Conservation (phyloP, 768 basidiomycete species). For the Macrolepiota fuliginosa region DNA sequence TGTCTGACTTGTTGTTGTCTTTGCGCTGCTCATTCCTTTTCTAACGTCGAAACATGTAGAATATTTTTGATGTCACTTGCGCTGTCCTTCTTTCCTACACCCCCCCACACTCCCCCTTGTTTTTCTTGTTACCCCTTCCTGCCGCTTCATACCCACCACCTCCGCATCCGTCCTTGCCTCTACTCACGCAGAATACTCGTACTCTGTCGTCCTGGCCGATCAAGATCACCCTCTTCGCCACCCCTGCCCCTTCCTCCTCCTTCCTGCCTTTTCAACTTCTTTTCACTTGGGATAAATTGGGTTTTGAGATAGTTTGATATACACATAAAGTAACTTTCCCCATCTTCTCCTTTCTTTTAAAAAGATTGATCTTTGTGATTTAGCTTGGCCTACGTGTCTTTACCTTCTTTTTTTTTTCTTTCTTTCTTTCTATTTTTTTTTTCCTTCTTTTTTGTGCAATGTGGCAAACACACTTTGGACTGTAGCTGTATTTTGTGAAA, state of each 20-base stretch:
- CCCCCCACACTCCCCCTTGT: no score
- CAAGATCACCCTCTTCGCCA: neutral
- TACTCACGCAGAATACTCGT: no score
- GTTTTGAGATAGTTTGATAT: constrained; percentile 11
- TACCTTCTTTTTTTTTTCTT: constrained; percentile 3
- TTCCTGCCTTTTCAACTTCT: constrained; percentile 1
- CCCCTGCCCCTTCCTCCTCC: neutral
- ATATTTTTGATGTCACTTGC: constrained; percentile 1
- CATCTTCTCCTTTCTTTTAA: neutral
- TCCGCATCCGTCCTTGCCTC: no score
- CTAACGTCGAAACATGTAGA: constrained; percentile 4
- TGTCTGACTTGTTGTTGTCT: neutral
- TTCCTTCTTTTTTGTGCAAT: constrained; percentile 12
- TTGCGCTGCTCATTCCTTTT: neutral
- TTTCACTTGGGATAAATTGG: constrained; percentile 13
- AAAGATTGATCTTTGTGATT: constrained; percentile 1
- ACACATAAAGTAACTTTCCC: constrained; percentile 10
- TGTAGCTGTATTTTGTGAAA: constrained; percentile 10
- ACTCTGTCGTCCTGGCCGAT: no score
- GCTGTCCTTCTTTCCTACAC: constrained; percentile 21
- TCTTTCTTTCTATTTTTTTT: constrained; percentile 7
- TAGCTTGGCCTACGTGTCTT: neutral
- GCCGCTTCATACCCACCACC: neutral
- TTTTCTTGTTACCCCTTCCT: constrained; percentile 12
- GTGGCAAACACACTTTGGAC: neutral